Evolutionary conservation across 2,329 filamentous ascomycete species (phyloP).

Genomic region (Botrytis porri): DNA sequence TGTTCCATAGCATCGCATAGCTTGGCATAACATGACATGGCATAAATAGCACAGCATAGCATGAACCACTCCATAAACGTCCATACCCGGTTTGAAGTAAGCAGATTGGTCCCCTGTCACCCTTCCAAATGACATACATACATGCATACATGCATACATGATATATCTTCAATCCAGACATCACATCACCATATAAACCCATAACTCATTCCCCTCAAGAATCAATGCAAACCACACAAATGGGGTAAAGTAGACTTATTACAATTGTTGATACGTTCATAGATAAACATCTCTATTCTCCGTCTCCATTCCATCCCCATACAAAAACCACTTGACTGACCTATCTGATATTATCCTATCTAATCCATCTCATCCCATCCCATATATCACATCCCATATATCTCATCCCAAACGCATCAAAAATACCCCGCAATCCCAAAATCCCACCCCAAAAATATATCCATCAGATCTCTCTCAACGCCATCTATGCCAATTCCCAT

Average conservation of each 20-base stretch:
- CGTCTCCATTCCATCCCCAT: not conserved
- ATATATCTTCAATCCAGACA: not conserved
- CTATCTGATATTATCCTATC: not conserved
- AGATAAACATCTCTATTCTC: not conserved
- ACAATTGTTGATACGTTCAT: not conserved
- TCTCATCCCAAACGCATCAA: not conserved
- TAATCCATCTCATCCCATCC: not conserved
- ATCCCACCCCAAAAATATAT: not conserved
- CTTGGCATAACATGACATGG: too few relatives aligned
- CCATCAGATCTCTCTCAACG: not conserved
- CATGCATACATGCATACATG: not conserved
- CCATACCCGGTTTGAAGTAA: not conserved
- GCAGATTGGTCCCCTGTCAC: not conserved
- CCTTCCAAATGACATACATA: too few relatives aligned
- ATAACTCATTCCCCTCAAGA: too few relatives aligned
- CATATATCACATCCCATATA: not conserved
- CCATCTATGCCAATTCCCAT: not conserved
- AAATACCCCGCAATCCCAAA: not conserved
- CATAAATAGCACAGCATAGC: not conserved
- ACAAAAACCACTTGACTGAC: not conserved
- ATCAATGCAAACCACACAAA: too few relatives aligned
- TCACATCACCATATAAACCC: not conserved
- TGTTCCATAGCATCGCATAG: too few relatives aligned
- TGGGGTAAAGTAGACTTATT: not conserved
- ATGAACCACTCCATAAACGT: not conserved